Evolutionary conservation across 1,139 yeast genomes (phyloP).

Genomic region (Geotrichum reessii): DNA sequence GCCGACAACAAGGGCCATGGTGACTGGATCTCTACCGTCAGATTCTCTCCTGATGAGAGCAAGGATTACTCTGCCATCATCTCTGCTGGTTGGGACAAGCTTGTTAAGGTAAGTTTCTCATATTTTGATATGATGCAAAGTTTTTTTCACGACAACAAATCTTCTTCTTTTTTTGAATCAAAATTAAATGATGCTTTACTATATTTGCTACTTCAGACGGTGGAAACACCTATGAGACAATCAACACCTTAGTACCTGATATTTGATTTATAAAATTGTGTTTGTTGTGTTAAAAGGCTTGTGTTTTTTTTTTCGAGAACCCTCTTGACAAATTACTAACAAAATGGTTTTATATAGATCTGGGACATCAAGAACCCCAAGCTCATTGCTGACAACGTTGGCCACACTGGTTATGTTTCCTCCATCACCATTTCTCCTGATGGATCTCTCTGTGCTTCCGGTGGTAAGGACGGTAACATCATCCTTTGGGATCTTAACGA

Average conservation of each 20-base stretch:
- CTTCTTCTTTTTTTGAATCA: slow-evolving; percentile 5
- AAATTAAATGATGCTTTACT: slow-evolving; percentile 29
- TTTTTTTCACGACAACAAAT: not conserved
- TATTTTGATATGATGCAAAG: not conserved
- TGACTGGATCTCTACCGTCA: slow-evolving; percentile 98
- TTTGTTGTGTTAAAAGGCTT: not conserved
- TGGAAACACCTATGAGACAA: slow-evolving; percentile 92
- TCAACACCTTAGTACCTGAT: slow-evolving; percentile 87
- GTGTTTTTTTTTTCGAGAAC: not conserved
- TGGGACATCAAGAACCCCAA: slow-evolving; percentile 90
- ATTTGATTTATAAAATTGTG: not conserved
- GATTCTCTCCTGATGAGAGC: slow-evolving; percentile 73
- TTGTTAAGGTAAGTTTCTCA: slow-evolving; percentile 56
- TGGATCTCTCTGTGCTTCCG: slow-evolving; percentile 98
- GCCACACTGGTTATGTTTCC: slow-evolving; percentile 99
- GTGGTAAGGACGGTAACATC: slow-evolving; percentile 99
- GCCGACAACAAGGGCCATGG: slow-evolving; percentile 65
- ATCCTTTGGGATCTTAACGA: slow-evolving; percentile 97
- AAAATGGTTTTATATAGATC: slow-evolving; percentile 48
- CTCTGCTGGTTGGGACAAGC: slow-evolving; percentile 99
- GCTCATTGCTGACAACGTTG: slow-evolving; percentile 92
- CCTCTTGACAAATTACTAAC: not conserved
- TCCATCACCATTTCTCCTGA: slow-evolving; percentile 98
- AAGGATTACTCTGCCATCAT: slow-evolving; percentile 64
- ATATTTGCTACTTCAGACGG: slow-evolving; percentile 99